These are phyloP conservation scores for Rubroshorea leprosula DNA, from an alignment of 345 rosid species.

Conservation along the genomic window DNA sequence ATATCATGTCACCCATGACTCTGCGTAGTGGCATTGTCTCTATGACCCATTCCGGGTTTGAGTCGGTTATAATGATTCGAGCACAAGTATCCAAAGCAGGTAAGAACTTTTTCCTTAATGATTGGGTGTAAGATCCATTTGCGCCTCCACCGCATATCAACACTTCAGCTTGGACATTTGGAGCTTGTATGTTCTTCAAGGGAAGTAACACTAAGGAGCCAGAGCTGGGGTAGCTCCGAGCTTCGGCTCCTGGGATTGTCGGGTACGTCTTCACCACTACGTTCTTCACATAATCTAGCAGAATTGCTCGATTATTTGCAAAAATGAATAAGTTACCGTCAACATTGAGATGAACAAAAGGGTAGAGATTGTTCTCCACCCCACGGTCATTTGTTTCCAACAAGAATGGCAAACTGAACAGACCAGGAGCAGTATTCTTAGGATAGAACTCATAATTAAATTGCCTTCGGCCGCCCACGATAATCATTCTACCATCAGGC, in stretches of 20 bases:
- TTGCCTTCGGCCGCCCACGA: slow-evolving; percentile 59
- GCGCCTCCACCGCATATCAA: slow-evolving; percentile 63
- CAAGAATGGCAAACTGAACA: slow-evolving; percentile 46
- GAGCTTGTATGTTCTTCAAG: slow-evolving; percentile 34
- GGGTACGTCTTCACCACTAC: slow-evolving; percentile 55
- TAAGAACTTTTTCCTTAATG: slow-evolving; percentile 18
- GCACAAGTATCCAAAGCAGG: slow-evolving; percentile 17
- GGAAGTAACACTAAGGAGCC: slow-evolving; percentile 79
- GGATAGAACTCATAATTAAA: slow-evolving; percentile 68
- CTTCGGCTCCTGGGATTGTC: slow-evolving; percentile 62
- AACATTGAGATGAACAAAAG: slow-evolving; percentile 47
- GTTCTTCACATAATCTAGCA: slow-evolving; percentile 37
- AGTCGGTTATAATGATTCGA: slow-evolving; percentile 29
- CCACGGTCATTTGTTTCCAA: slow-evolving; percentile 42
- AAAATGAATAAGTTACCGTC: slow-evolving; percentile 69
- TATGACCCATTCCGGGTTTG: slow-evolving; percentile 26
- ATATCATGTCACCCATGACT: slow-evolving; percentile 33
- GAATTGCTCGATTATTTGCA: slow-evolving; percentile 61
- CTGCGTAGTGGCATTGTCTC: slow-evolving; percentile 24
- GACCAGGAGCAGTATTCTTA: slow-evolving; percentile 22
- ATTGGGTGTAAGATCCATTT: slow-evolving; percentile 32
- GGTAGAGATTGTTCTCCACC: slow-evolving; percentile 67
- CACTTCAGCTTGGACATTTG: slow-evolving; percentile 28
- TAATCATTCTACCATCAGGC: slow-evolving; percentile 53
- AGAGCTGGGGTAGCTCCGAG: slow-evolving; percentile 64